Base-by-base conservation (phyloP, 192 early-diverging fungal species). In the Coemansia sp. region DNA sequence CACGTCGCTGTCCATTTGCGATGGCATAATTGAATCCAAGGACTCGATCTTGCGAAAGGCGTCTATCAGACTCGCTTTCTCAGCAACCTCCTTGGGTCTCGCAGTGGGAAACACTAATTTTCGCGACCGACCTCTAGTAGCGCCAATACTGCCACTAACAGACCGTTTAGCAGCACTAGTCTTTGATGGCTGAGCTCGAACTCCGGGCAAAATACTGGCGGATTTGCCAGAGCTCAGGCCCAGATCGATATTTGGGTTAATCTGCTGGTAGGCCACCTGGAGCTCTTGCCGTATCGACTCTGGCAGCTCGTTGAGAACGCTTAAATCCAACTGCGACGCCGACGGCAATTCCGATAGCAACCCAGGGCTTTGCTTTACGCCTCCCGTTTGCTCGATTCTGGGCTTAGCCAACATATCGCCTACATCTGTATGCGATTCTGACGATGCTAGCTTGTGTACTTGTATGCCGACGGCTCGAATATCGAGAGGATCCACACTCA, bases 381-480 rank as follows among this genome's bases (percentile, higher is more conserved):
- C 35, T 18, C 16, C 40, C 12, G 20, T 38, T 41, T 11, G 9
- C 16, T 22, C 49, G 4, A 24, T 52, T 43, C 63, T 73, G 27
- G 65, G n/a, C 40, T 70, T 73, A 15, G 73, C 53, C 32, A 75
- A 24, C 47, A 75, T 47, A 18, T 65, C 34, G 27, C 67, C 68
- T 49, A 70, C 67, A 27, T 39, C 61, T 2, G 53, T 39, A 16
- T 50, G n/a, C 39, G 15, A 38, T 2, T 62, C 64, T 4, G 38
- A 32, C 0, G 63, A 47, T 11, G 72, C 71, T 13, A 82, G 69
- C 52, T 50, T 63, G 22, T 74, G 68, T 24, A 82, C 61, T 38
- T 76, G 74, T 22, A 76, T 74, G 2, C 80, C 80, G 12, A 82
- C 75, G 7, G 61, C 56, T 9, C 80, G 80, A 11, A 82, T 71